Conservation (phyloP, 2,329 filamentous ascomycete species). For the Metarhizium robertsii region DNA sequence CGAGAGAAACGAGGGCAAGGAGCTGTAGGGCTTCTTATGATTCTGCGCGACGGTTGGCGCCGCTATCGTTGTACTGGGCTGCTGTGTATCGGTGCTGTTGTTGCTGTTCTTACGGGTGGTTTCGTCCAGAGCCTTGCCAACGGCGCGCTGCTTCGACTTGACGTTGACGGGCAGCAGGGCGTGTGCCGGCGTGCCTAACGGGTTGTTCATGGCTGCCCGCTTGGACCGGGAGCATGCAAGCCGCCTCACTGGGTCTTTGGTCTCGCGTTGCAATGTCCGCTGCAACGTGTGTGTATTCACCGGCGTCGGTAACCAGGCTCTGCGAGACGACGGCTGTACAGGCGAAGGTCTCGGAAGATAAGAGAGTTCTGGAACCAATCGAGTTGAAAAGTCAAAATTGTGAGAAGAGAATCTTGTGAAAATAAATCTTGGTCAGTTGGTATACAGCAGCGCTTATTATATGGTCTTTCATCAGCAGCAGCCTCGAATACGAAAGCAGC, state of each 20-base stretch:
- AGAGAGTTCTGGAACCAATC: too few species aligned
- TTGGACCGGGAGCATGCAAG: background rate
- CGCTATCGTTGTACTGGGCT: background rate
- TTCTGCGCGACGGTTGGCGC: background rate
- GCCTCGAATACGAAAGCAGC: too few species aligned
- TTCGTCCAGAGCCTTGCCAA: background rate
- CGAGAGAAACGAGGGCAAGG: background rate
- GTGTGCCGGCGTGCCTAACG: conserved; percentile 1
- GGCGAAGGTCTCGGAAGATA: too few species aligned
- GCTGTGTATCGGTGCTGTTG: background rate
- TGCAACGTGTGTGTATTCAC: too few species aligned
- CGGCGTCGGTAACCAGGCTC: too few species aligned
- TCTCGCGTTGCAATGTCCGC: too few species aligned
- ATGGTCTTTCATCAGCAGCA: too few species aligned
- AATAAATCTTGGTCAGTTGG: too few species aligned
- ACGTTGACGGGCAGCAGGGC: background rate
- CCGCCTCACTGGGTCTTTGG: background rate
- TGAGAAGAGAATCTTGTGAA: too few species aligned
- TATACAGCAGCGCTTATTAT: too few species aligned
- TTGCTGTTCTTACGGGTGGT: background rate
- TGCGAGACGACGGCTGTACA: too few species aligned
- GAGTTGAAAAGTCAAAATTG: too few species aligned
- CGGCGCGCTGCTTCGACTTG: background rate
- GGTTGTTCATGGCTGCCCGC: conserved; percentile 1
- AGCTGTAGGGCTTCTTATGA: background rate